Percentiles rank a stretch among this genome's conserved stretches.
Conservation (phyloP, 306 rosid genomes). For the Cicer pinnatifidum region DNA sequence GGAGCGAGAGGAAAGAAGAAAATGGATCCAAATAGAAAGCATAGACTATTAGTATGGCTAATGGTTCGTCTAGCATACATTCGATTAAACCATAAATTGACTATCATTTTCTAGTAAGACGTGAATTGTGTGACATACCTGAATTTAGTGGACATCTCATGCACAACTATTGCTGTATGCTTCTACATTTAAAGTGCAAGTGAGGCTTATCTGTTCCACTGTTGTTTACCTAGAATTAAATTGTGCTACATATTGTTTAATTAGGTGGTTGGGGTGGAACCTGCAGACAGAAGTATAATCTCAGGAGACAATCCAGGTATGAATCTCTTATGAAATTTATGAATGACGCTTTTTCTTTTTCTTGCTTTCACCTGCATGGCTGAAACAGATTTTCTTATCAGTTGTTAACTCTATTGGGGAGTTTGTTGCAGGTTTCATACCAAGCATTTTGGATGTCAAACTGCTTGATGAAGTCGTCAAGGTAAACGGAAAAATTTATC, state of each 20-base stretch:
- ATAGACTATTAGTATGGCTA: constrained; percentile 5
- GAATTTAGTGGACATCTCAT: constrained; percentile 13
- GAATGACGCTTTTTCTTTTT: neutral
- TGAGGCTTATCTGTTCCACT: constrained; percentile 35
- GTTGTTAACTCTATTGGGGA: constrained; percentile 33
- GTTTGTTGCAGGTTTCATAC: constrained; percentile 71
- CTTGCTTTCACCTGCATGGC: constrained; percentile 17
- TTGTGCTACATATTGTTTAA: constrained; percentile 33
- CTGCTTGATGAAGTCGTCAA: constrained; percentile 93
- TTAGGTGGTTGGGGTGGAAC: constrained; percentile 94
- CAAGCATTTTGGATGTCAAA: constrained; percentile 82
- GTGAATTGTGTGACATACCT: constrained; percentile 5
- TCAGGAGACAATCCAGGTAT: constrained; percentile 83
- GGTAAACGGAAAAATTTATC: constrained; percentile 54
- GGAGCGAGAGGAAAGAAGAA: constrained; percentile 17
- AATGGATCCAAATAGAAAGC: constrained; percentile 15
- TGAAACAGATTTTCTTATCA: constrained; percentile 29
- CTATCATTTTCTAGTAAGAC: constrained; percentile 11
- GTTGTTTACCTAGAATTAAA: constrained; percentile 15
- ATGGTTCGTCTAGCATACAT: constrained; percentile 20
- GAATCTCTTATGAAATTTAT: constrained; percentile 29
- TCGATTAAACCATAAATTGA: constrained; percentile 36
- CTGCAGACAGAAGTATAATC: constrained; percentile 82
- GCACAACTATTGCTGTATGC: constrained; percentile 31
- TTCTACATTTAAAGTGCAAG: constrained; percentile 26